Evolutionary conservation across 768 basidiomycete genomes (phyloP).

Genomic region (Termitomyces sp.): DNA sequence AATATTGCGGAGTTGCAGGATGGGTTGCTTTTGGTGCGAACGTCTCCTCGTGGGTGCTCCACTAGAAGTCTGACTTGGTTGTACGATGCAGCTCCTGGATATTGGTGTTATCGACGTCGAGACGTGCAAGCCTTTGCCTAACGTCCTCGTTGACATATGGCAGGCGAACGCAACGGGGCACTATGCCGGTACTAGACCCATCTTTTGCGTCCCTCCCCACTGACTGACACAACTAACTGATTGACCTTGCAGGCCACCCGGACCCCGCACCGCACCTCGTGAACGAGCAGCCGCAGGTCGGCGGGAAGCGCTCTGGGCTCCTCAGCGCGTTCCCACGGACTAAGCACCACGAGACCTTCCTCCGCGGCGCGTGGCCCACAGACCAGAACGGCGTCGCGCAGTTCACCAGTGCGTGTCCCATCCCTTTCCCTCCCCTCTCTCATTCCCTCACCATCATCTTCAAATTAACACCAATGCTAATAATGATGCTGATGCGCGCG

Average conservation of each 20-base stretch:
- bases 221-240: no score
- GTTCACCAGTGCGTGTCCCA: constrained; percentile 40
- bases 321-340: constrained; percentile 42
- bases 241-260: constrained; percentile 48
- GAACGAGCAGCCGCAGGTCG: constrained; percentile 40
- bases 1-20: constrained; percentile 52
- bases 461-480: no score
- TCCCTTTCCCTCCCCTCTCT: neutral
- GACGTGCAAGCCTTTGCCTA: constrained; percentile 49
- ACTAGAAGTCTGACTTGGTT: neutral
- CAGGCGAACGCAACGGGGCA: constrained; percentile 52
- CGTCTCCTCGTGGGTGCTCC: neutral
- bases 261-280: constrained; percentile 36
- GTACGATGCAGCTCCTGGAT: constrained; percentile 34
- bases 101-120: constrained; percentile 56
- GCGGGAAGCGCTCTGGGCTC: constrained; percentile 39
- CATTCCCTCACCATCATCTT: no score
- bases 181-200: constrained; percentile 35
- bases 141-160: constrained; percentile 58
- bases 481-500: no score
- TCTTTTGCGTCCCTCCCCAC: no score
- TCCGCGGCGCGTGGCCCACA: constrained; percentile 52
- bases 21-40: constrained; percentile 40
- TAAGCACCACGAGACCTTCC: constrained; percentile 36
- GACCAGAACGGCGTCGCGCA: constrained; percentile 48